These are phyloP conservation scores for Chlamydomonas sphaeroides DNA, from an alignment of 139 green algal genomes.

Conservation along the genomic window DNA sequence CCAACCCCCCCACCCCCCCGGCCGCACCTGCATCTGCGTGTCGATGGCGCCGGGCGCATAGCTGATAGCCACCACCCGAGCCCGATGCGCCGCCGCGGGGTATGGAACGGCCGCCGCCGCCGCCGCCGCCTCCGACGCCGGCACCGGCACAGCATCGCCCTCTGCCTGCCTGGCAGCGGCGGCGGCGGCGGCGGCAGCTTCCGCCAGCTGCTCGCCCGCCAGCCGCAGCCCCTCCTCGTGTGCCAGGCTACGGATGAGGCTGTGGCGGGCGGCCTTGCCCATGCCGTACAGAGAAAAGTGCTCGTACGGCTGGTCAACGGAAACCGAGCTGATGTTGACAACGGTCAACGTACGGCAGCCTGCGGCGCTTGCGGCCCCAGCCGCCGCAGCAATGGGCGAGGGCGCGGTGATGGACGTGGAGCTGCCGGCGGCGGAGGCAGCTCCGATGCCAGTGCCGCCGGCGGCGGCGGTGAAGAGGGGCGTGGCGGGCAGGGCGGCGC, in stretches of 20 bases:
- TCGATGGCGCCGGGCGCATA: constrained; percentile 31
- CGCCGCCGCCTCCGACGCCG: background rate
- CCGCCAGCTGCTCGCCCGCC: background rate
- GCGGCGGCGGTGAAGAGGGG: background rate
- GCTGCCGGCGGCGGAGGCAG: background rate
- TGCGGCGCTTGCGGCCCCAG: background rate
- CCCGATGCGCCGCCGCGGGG: background rate
- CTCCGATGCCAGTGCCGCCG: background rate
- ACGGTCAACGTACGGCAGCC: too few species aligned
- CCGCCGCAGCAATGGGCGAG: background rate
- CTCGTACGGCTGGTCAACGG: constrained; percentile 36
- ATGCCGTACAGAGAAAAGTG: constrained; percentile 40
- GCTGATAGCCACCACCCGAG: constrained; percentile 4
- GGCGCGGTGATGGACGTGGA: too few species aligned
- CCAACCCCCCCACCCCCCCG: background rate
- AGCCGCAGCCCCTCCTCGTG: constrained; percentile 24
- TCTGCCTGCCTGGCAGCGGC: too few species aligned
- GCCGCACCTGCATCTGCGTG: constrained; percentile 39
- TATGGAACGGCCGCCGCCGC: background rate
- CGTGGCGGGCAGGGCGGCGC: background rate
- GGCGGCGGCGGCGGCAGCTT: too few species aligned
- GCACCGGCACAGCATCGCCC: too few species aligned
- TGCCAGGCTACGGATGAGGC: constrained; percentile 16
- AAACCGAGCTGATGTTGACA: constrained; percentile 30
- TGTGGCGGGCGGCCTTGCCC: constrained; percentile 40